Base-by-base conservation (phyloP, 164 flowering plant species). In the Pachysandra terminalis region DNA sequence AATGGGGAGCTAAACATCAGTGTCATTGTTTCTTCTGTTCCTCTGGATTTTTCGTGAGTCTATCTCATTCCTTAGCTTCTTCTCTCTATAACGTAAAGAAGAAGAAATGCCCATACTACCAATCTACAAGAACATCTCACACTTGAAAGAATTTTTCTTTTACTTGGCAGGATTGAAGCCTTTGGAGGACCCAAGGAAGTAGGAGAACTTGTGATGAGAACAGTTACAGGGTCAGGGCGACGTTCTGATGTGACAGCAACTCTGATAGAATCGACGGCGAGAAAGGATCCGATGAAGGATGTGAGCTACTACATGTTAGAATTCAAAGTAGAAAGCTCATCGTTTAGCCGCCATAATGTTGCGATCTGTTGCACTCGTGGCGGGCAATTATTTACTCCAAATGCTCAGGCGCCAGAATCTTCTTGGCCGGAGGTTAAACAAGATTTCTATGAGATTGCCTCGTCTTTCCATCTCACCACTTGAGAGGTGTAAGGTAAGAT, bases 1-100 rank as follows among this genome's bases (percentile, higher is more conserved):
- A 85, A 54, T 24, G 99, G 99, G 23, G 99, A 92, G 84, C 96
- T 92, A 68, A 92, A 96, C 61, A 91, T 92, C 52, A 96, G 99
- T 61, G 95, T 92, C 75, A 86, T 96, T 59, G 96, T 88, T 51
- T 86, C 99, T 1, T 83, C 87, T 0, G 93, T 90, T 28, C 82
- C 97, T 19, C 81, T 60, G 12, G 87, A 86, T 74, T 96, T 96
- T 86, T 82, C 93, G 98, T 88, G 55, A 87, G 96, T 73, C n/a
- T n/a, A n/a, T n/a, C n/a, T 15, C 37, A 32, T 32, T 32, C 37
- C 37, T 32, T 7, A 6, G 6, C 25, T 21, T 54, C 5, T n/a
- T 9, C 58, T 10, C 14, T 15, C 17, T n/a, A n/a, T n/a, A n/a
- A n/a, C n/a, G n/a, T n/a, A n/a, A n/a, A n/a, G n/a, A n/a, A n/a